Base-by-base conservation (phyloP, 257 asterid genomes). In the Solanum bulbocastanum region DNA sequence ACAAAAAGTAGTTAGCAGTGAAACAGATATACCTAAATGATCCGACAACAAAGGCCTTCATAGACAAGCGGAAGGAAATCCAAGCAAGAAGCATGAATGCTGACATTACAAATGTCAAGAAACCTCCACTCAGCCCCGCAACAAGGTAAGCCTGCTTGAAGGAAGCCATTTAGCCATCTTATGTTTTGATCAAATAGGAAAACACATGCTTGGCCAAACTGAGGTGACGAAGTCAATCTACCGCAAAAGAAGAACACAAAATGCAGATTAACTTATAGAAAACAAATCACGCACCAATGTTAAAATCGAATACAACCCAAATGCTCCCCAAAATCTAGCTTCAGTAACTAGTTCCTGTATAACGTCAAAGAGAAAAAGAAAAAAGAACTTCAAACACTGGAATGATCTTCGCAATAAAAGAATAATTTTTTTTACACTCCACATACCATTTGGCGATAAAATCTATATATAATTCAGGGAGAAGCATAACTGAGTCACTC, bases 291-390 rank as follows among this genome's bases (percentile, higher is more conserved):
- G 42, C 65, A 97, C 99, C 98, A 95, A 72, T 68, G 98, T 96
- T 58, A 95, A 90, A 87, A 96, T 88, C 83, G 98, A 91, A 90
- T 95, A 95, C 90, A 97, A 91, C 85, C 99, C 99, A 92, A 96
- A 97, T 82, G 99, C 99, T 89, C 99, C 99, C 99, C 99, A 97
- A 91, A 97, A 95, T 92, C 94, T 91, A 90, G 99, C 98, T 94
- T 96, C 99, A 88, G 87, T 92, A 85, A 88, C 94, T 92, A 95
- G 88, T 87, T 94, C 98, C 99, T 97, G 93, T 88, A 90, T 87
- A 65, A 87, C 49, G 56, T 60, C 33, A 82, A 73, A 60, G 84
- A 52, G 36, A 46, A 49, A 81, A 81, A 81, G 66, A 10, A 49
- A 10, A 46, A 49, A 49, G 32, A 49, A 82, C 27, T 32, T 16